These are phyloP conservation scores for Aspergillus indologenus DNA, from an alignment of 495 filamentous ascomycete species.

Conservation along the genomic window DNA sequence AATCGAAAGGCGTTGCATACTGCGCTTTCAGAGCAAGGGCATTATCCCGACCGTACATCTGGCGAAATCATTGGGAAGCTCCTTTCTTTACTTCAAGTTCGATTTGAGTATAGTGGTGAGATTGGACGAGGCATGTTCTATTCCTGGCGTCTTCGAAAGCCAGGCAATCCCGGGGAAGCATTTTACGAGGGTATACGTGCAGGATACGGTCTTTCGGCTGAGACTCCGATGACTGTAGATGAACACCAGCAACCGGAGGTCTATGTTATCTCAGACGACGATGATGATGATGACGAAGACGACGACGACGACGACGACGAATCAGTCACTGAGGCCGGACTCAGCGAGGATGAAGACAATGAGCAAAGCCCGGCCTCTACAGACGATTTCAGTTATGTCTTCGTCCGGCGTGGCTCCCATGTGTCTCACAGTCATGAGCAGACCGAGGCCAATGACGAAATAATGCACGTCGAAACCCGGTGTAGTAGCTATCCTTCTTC, in stretches of 20 bases:
- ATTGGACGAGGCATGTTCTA: slow-evolving; percentile 13
- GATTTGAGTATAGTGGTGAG: slow-evolving; percentile 5
- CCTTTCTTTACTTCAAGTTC: slow-evolving; percentile 12
- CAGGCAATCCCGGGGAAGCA: slow-evolving; percentile 3
- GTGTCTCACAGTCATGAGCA: too few species aligned
- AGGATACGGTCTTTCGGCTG: slow-evolving; percentile 6
- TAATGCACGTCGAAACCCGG: neutral
- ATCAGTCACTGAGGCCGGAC: too few species aligned
- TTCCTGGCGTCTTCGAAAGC: slow-evolving; percentile 22
- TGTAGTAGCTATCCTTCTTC: neutral
- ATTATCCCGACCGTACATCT: slow-evolving; percentile 11
- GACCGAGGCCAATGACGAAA: neutral
- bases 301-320: neutral
- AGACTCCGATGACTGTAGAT: neutral
- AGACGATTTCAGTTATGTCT: too few species aligned
- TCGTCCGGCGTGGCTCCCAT: too few species aligned
- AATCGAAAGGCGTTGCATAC: slow-evolving; percentile 7
- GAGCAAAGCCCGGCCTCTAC: too few species aligned
- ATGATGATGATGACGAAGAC: neutral
- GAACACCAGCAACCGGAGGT: neutral
- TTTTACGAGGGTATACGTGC: slow-evolving; percentile 19
- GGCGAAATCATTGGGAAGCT: slow-evolving; percentile 19
- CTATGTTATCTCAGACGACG: slow-evolving; percentile 5
- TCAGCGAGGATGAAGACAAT: too few species aligned
- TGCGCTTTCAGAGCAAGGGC: slow-evolving; percentile 4